phyloP scores from a whole-genome alignment of 2,329 filamentous ascomycete species.

The Fusarium compactum region DNA sequence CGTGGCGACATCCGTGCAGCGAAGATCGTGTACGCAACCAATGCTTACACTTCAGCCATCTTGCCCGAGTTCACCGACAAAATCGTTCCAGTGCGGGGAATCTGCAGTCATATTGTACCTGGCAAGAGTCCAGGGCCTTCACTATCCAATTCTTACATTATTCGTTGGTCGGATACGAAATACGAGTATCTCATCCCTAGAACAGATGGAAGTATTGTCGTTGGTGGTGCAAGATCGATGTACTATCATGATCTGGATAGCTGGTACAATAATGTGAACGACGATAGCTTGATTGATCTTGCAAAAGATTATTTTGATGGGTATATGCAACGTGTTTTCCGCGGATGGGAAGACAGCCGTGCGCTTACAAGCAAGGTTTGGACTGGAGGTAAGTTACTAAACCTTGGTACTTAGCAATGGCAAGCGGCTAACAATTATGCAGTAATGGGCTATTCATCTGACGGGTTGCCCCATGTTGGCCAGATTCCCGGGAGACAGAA shows the following conservation, averaged over 20 bases:
- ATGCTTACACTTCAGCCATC: slow-evolving; percentile 1
- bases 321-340: slow-evolving; percentile 62
- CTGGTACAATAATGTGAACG: slow-evolving; percentile 8
- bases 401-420: slow-evolving; percentile 2
- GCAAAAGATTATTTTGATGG: slow-evolving; percentile 55
- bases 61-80: not conserved
- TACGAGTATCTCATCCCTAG: slow-evolving; percentile 9
- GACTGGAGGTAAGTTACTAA: slow-evolving; percentile 40
- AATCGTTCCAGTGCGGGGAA: slow-evolving; percentile 5
- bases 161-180: slow-evolving; percentile 14
- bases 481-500: slow-evolving; percentile 51
- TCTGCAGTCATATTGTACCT: slow-evolving; percentile 6
- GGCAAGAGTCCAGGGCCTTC: not conserved
- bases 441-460: slow-evolving; percentile 59
- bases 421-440: not conserved
- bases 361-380: slow-evolving; percentile 52
- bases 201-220: not conserved
- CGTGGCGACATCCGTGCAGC: not conserved
- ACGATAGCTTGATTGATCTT: not conserved
- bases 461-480: slow-evolving; percentile 59
- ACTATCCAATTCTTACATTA: not conserved
- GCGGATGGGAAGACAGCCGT: slow-evolving; percentile 60
- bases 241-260: slow-evolving; percentile 3
- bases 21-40: not conserved
- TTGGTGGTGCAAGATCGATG: not conserved